Conservation (phyloP, 129 eudicot species). For the Solidago caesia region DNA sequence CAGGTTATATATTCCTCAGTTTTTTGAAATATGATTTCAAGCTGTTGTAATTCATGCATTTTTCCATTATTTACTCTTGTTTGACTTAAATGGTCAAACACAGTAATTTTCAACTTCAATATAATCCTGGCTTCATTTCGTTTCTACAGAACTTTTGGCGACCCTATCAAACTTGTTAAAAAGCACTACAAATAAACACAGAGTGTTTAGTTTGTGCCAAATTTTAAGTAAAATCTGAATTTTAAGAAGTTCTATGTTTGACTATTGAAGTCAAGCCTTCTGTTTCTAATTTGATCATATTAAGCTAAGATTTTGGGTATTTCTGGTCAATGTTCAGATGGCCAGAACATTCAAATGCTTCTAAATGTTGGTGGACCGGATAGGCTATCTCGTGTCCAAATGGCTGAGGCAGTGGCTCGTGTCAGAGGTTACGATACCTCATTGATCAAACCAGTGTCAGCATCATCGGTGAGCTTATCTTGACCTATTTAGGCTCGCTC, state of each 20-base stretch:
- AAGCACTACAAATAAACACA: neutral
- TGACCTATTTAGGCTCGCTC: neutral
- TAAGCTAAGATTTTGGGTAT: neutral
- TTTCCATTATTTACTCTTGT: neutral
- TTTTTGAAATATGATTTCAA: neutral
- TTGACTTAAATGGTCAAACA: constrained; percentile 20
- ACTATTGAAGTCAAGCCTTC: neutral
- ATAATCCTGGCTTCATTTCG: neutral
- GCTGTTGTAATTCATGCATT: neutral
- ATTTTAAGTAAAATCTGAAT: neutral
- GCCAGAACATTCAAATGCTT: constrained; percentile 50
- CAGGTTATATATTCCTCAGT: constrained; percentile 50
- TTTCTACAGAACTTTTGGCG: neutral
- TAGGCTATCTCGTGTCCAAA: constrained; percentile 83
- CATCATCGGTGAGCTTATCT: constrained; percentile 62
- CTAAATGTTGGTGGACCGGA: constrained; percentile 85
- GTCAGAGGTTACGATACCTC: constrained; percentile 59
- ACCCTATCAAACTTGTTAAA: neutral
- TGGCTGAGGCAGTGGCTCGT: constrained; percentile 87
- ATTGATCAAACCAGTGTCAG: constrained; percentile 74
- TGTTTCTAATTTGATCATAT: neutral
- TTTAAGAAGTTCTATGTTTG: constrained; percentile 6
- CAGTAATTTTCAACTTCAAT: neutral
- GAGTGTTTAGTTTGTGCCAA: neutral
- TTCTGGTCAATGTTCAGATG: constrained; percentile 49